Conservation (phyloP, 805 yeast genomes). For the Candida ulmi region DNA sequence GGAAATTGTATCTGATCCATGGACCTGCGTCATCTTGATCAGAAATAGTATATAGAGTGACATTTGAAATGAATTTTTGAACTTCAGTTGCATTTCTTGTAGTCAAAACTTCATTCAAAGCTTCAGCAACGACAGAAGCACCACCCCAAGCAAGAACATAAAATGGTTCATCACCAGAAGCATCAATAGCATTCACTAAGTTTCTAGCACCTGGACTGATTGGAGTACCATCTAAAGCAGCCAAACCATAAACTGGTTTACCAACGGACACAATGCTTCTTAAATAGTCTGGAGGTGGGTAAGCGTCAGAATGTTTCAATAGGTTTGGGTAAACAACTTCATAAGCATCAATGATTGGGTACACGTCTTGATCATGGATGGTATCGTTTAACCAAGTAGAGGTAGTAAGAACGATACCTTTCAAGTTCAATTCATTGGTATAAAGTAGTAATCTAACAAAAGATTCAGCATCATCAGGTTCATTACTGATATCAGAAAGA, state of each 20-base stretch:
- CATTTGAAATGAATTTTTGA: slow-evolving; percentile 13
- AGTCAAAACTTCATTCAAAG: slow-evolving; percentile 19
- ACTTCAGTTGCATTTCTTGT: slow-evolving; percentile 14
- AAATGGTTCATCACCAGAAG: slow-evolving; percentile 11
- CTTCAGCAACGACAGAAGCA: slow-evolving; percentile 27
- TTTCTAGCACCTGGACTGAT: slow-evolving; percentile 22
- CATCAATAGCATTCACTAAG: slow-evolving; percentile 22
- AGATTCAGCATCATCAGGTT: slow-evolving; percentile 28
- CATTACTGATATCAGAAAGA: slow-evolving; percentile 26
- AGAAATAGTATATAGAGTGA: slow-evolving; percentile 25
- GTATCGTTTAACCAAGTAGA: slow-evolving; percentile 28
- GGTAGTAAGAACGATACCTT: slow-evolving; percentile 29
- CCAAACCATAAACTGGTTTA: slow-evolving; percentile 22
- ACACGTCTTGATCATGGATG: slow-evolving; percentile 25
- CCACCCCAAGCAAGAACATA: slow-evolving; percentile 28
- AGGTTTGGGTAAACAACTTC: slow-evolving; percentile 21
- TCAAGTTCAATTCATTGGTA: slow-evolving; percentile 24
- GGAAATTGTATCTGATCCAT: slow-evolving; percentile 26
- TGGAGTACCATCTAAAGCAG: slow-evolving; percentile 11
- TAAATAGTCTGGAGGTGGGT: slow-evolving; percentile 24
- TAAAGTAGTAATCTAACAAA: slow-evolving; percentile 26
- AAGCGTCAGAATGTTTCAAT: slow-evolving; percentile 21
- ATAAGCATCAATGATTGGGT: slow-evolving; percentile 27
- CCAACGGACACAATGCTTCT: slow-evolving; percentile 22
- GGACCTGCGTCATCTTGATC: slow-evolving; percentile 30